These are phyloP conservation scores for Coniochaeta sp. DNA, from an alignment of 2,329 filamentous ascomycete species.

Conservation along the genomic window DNA sequence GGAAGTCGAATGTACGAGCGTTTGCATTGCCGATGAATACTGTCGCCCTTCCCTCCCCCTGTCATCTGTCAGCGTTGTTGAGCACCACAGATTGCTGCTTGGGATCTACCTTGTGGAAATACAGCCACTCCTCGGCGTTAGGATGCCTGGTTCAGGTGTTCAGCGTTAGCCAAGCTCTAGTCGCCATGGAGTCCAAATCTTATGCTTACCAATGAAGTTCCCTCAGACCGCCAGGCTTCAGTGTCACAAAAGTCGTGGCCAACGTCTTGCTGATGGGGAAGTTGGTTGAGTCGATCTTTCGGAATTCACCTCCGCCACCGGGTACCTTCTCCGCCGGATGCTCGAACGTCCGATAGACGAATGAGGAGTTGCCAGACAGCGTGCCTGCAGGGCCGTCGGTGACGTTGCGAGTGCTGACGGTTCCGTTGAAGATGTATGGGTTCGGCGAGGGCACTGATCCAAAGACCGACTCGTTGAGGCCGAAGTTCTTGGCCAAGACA, in stretches of 20 bases:
- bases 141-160: not conserved
- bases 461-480: slow-evolving; percentile 53
- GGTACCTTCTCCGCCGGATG: slow-evolving; percentile 50
- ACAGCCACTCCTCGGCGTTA: slow-evolving; percentile 63
- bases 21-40: slow-evolving; percentile 56
- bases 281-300: slow-evolving; percentile 59
- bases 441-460: slow-evolving; percentile 47
- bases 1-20: slow-evolving; percentile 61
- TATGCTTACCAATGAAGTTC: slow-evolving; percentile 68
- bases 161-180: not conserved
- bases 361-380: slow-evolving; percentile 51
- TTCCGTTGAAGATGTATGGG: slow-evolving; percentile 57
- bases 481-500: slow-evolving; percentile 64
- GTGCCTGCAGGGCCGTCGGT: slow-evolving; percentile 36
- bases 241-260: slow-evolving; percentile 55
- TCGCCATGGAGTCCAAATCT: too few species aligned
- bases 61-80: too few species aligned
- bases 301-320: slow-evolving; percentile 54
- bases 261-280: slow-evolving; percentile 62
- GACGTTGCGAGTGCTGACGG: slow-evolving; percentile 39
- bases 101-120: slow-evolving; percentile 62
- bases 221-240: slow-evolving; percentile 56
- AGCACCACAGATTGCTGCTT: too few species aligned
- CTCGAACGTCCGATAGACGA: slow-evolving; percentile 52
- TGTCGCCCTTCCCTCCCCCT: slow-evolving; percentile 54